Evolutionary conservation across 2,329 filamentous ascomycete species (phyloP), one percentile per base, ranked within the genome.

Genomic region (Fusarium camptoceras): DNA sequence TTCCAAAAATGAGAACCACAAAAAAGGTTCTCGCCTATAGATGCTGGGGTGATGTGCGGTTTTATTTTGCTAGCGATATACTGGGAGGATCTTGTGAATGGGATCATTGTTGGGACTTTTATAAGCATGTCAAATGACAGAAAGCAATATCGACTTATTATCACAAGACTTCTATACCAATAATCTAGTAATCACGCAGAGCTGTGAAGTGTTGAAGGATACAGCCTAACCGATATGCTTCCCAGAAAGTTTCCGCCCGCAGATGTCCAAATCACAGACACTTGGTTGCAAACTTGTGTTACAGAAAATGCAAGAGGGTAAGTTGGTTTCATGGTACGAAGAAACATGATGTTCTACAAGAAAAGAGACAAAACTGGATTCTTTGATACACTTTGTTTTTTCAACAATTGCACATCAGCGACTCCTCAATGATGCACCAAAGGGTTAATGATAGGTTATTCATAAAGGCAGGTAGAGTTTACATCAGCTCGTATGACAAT

Each of bases 1-100:
- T 55, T 34, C 43, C 46, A 63, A 68, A 61, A 66, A 43, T 48
- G 14, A 28, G 43, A 37, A 54, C 42, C 22, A 48, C 53, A 57
- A 55, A 39, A 44, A 50, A 43, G 66, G 31, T 22, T 24, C 49
- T 42, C 31, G 28, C 48, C n/a, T 20, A 64, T 64, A 47, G 28
- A 62, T 42, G 30, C 25, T 41, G 39, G 48, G 20, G 31, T 27
- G 31, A 20, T 39, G n/a, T 37, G 34, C 18, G 10, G 25, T 16
- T 39, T 54, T 15, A 47, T 9, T 39, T 55, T 48, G 24, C 34
- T 41, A 42, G 49, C 49, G 49, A 28, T 42, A 53, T 50, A n/a
- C 12, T 25, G 48, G 30, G 30, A 25, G 18, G 20, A 18, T 53
- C 22, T 42, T 28, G 34, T 51, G 31, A 16, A 34, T 27, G n/a